Percentiles rank a stretch among this genome's conserved stretches.
phyloP scores from a whole-genome alignment of 2,329 filamentous ascomycete genomes.

The Cordyceps cateniannulata region DNA sequence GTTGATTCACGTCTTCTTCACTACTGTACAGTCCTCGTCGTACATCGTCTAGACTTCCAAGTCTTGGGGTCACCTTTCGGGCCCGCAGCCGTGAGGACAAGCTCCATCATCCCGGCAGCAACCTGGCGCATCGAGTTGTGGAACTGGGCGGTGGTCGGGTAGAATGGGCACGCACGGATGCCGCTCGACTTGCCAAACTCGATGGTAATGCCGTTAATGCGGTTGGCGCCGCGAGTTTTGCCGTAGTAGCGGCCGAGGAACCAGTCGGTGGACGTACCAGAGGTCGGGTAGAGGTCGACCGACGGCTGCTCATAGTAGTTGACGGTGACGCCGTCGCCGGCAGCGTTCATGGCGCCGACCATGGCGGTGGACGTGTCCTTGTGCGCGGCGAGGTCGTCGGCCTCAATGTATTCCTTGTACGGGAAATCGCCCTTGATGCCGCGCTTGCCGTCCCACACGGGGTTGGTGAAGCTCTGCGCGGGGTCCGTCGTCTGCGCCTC shows the following conservation, averaged over 20 bases:
- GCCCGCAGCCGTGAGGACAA: slow-evolving; percentile 27
- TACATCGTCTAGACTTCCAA: slow-evolving; percentile 10
- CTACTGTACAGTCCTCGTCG: not conserved
- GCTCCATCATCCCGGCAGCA: slow-evolving; percentile 41
- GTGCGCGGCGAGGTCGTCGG: slow-evolving; percentile 30
- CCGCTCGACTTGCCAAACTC: slow-evolving; percentile 36
- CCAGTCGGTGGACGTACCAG: slow-evolving; percentile 41
- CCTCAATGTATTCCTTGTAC: slow-evolving; percentile 41
- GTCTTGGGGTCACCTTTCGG: slow-evolving; percentile 15
- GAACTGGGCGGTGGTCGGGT: slow-evolving; percentile 37
- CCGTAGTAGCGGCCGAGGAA: slow-evolving; percentile 37
- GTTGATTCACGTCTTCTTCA: not conserved
- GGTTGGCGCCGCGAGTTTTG: slow-evolving; percentile 25
- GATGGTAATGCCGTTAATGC: slow-evolving; percentile 37
- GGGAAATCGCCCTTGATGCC: slow-evolving; percentile 37
- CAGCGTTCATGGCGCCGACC: slow-evolving; percentile 31
- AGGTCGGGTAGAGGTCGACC: slow-evolving; percentile 37
- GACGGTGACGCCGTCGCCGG: slow-evolving; percentile 23
- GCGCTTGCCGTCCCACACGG: slow-evolving; percentile 43
- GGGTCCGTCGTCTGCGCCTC: slow-evolving; percentile 39
- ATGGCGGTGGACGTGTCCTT: slow-evolving; percentile 28
- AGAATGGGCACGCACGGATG: slow-evolving; percentile 32
- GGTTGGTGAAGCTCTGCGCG: slow-evolving; percentile 46
- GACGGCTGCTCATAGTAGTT: slow-evolving; percentile 32
- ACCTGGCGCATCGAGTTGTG: slow-evolving; percentile 38